Percentiles rank a stretch among this genome's conserved stretches.
phyloP scores from a whole-genome alignment of 2,329 filamentous ascomycete species.

The Aspergillus flavus region DNA sequence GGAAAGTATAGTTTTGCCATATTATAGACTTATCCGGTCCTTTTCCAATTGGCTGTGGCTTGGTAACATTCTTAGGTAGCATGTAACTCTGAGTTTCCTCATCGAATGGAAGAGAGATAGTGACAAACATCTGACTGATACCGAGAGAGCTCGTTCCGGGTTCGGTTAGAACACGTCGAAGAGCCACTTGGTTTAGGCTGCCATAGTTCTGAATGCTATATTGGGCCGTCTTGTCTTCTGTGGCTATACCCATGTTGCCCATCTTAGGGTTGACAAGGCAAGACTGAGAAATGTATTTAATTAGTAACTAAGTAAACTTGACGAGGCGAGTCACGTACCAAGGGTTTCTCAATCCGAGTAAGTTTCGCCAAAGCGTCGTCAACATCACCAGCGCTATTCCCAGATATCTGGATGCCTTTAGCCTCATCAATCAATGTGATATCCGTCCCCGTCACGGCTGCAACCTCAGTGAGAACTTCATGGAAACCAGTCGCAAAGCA shows the following conservation, averaged over 20 bases:
- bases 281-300: constrained; percentile 19
- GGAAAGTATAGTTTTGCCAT: constrained; percentile 36
- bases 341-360: constrained; percentile 27
- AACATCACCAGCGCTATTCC: constrained; percentile 24
- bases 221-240: constrained; percentile 6
- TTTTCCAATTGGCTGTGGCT: constrained; percentile 21
- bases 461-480: constrained; percentile 25
- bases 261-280: constrained; percentile 19
- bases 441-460: constrained; percentile 30
- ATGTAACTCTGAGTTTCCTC: constrained; percentile 14
- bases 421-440: constrained; percentile 24
- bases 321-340: constrained; percentile 28
- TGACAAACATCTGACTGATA: constrained; percentile 28
- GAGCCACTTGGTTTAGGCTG: constrained; percentile 21
- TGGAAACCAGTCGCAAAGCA: constrained; percentile 25
- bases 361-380: constrained; percentile 33
- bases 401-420: constrained; percentile 30
- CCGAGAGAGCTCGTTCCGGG: constrained; percentile 13
- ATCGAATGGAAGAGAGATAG: constrained; percentile 22
- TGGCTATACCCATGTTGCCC: constrained; percentile 23
- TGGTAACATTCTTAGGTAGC: constrained; percentile 20
- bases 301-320: not conserved
- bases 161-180: constrained; percentile 28
- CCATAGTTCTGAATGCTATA: constrained; percentile 24
- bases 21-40: constrained; percentile 29